These are phyloP conservation scores for Plasmodium gonderi DNA, from an alignment of 169 alveolate species.

Conservation along the genomic window DNA sequence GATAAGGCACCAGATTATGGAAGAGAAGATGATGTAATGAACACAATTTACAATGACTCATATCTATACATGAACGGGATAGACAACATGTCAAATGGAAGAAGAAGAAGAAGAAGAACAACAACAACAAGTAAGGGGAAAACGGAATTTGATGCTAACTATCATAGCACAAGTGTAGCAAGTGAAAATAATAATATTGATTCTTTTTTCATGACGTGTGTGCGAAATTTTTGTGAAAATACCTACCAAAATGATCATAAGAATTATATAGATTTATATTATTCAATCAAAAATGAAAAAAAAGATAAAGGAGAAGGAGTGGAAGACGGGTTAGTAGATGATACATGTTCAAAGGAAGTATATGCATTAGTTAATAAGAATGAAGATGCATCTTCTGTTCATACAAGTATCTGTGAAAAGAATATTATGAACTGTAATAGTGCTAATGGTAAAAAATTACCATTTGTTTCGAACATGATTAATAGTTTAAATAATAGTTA, in stretches of 20 bases:
- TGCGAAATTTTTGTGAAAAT: slow-evolving; percentile 13
- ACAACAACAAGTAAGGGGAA: background rate
- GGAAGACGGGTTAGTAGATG: too few species aligned
- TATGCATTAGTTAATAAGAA: too few species aligned
- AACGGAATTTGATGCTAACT: background rate
- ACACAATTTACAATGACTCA: background rate
- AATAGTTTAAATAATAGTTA: background rate
- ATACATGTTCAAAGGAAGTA: too few species aligned
- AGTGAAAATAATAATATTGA: slow-evolving; percentile 2
- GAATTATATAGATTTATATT: slow-evolving; percentile 23
- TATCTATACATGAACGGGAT: background rate
- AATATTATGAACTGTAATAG: too few species aligned
- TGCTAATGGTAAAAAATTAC: background rate
- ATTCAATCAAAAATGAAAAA: background rate
- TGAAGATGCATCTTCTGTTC: too few species aligned
- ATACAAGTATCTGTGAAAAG: too few species aligned
- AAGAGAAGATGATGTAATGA: background rate
- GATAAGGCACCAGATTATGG: background rate
- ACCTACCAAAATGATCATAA: slow-evolving; percentile 42
- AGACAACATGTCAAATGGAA: too few species aligned
- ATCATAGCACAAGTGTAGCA: background rate
- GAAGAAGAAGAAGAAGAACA: too few species aligned
- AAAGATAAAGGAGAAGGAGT: background rate
- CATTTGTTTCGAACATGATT: background rate
- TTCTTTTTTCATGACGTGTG: slow-evolving; percentile 34